Percentiles rank a stretch among this genome's conserved stretches.
Conservation (phyloP, 345 rosid species). For the Dimocarpus longan region DNA sequence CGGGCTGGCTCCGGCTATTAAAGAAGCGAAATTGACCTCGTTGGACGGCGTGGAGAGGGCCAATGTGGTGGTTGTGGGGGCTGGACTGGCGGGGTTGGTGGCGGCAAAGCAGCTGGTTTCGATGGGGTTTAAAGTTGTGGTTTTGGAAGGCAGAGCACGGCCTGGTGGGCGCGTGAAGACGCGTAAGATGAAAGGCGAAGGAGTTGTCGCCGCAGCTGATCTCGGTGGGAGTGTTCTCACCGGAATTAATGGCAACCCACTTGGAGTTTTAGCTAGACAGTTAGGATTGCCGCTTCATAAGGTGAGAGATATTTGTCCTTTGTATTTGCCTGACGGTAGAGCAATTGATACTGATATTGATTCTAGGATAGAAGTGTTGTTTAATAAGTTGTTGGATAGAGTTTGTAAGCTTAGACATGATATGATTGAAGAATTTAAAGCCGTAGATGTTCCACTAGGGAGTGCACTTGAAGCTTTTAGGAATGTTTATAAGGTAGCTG, state of each 20-base stretch:
- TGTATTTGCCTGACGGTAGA: slow-evolving; percentile 84
- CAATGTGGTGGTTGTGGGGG: slow-evolving; percentile 84
- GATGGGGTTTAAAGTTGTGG: slow-evolving; percentile 88
- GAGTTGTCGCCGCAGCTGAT: slow-evolving; percentile 81
- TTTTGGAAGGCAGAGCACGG: slow-evolving; percentile 83
- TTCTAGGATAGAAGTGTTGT: slow-evolving; percentile 77
- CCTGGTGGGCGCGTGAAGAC: slow-evolving; percentile 94
- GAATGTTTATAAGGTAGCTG: slow-evolving; percentile 76
- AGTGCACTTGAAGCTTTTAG: slow-evolving; percentile 87
- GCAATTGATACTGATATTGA: slow-evolving; percentile 73
- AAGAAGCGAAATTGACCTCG: slow-evolving; percentile 62
- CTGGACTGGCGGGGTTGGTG: slow-evolving; percentile 84
- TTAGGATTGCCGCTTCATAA: slow-evolving; percentile 88
- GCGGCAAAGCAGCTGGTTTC: slow-evolving; percentile 83
- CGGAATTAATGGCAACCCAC: slow-evolving; percentile 91
- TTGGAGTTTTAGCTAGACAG: slow-evolving; percentile 92
- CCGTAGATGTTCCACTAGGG: slow-evolving; percentile 83
- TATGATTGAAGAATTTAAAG: slow-evolving; percentile 93
- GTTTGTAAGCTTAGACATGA: slow-evolving; percentile 94
- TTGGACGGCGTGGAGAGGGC: slow-evolving; percentile 55
- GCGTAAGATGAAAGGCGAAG: slow-evolving; percentile 72
- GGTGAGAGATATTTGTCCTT: slow-evolving; percentile 92
- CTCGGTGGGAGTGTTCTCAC: slow-evolving; percentile 95
- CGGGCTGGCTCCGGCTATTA: slow-evolving; percentile 70
- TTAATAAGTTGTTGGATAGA: slow-evolving; percentile 85